phyloP scores from a whole-genome alignment of 2,329 filamentous ascomycete genomes.

The Tolypocladium ophioglossoides region DNA sequence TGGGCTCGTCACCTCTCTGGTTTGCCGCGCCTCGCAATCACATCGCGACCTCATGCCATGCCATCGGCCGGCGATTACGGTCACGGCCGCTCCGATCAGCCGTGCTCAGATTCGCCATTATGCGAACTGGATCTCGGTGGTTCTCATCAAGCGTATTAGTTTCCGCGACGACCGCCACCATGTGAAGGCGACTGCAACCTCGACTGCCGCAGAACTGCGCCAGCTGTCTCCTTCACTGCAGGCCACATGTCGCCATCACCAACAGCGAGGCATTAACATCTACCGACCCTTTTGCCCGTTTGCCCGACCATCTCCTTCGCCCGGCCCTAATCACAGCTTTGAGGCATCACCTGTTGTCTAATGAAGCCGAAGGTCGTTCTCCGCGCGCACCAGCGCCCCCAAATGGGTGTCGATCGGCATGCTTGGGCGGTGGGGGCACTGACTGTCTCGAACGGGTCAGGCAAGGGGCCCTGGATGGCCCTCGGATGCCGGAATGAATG shows the following conservation, averaged over 20 bases:
- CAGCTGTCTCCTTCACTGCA: too few relatives aligned
- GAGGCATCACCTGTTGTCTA: neutral
- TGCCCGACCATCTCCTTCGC: neutral
- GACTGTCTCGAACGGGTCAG: neutral
- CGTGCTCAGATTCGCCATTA: neutral
- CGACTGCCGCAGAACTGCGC: too few relatives aligned
- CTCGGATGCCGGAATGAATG: neutral
- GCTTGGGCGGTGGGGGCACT: neutral
- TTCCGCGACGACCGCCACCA: too few relatives aligned
- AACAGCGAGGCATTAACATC: neutral
- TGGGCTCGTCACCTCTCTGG: neutral
- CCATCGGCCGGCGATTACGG: neutral
- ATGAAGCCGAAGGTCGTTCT: neutral
- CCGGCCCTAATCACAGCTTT: neutral
- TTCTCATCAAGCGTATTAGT: neutral
- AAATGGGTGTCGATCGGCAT: neutral
- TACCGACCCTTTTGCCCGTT: neutral
- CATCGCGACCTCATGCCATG: neutral
- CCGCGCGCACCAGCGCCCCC: neutral
- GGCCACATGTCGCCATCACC: neutral
- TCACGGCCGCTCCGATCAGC: neutral
- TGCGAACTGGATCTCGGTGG: neutral
- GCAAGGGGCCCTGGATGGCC: neutral
- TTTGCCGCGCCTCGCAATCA: neutral
- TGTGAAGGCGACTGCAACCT: too few relatives aligned